A percentile compares a stretch with the other conserved stretches of the same genome.
Conservation (phyloP, 345 rosid genomes). For the Corymbia maculata region DNA sequence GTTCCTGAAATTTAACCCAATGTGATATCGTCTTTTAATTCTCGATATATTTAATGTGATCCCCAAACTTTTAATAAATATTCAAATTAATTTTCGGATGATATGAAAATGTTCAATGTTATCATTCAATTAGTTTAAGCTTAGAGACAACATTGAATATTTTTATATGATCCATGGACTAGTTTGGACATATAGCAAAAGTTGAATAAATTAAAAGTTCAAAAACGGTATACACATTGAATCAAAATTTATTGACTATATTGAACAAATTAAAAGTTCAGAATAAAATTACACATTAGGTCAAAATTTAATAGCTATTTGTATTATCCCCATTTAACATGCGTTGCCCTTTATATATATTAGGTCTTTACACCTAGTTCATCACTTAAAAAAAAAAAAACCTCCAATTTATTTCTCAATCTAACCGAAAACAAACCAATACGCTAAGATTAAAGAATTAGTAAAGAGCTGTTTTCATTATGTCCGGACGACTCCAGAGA, state of each 20-base stretch:
- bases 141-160: fast-evolving
- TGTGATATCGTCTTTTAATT: fast-evolving
- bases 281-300: no score
- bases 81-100: not conserved
- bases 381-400: not conserved
- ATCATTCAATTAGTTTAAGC: fast-evolving
- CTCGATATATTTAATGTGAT: no score
- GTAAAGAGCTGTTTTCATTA: not conserved
- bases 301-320: not conserved
- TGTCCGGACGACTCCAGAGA: not conserved
- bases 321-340: no score
- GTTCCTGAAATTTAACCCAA: fast-evolving
- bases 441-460: not conserved
- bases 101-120: no score
- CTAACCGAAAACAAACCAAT: no score
- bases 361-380: not conserved
- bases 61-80: no score
- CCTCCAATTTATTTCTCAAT: no score
- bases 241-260: no score
- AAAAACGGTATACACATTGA: fast-evolving
- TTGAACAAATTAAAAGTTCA: no score
- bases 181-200: no score
- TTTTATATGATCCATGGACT: no score
- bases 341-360: not conserved
- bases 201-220: no score